phyloP scores from a whole-genome alignment of 2,329 filamentous ascomycete genomes.

The Epichloe aotearoae region DNA sequence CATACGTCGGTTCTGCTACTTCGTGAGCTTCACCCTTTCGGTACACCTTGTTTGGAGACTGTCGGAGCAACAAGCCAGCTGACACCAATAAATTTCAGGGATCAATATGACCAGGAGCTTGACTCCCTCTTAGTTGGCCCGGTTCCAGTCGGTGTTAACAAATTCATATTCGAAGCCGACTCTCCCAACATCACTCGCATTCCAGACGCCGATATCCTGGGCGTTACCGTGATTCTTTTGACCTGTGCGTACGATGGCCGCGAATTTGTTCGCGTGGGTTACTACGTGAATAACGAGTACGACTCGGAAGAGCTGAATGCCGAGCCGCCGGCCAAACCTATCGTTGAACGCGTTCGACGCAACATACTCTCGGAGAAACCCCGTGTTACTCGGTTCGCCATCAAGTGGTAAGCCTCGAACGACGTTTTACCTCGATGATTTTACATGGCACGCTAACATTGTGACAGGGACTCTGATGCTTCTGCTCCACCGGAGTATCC shows the following conservation, averaged over 20 bases:
- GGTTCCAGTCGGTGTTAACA: constrained; percentile 96
- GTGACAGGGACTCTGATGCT: constrained; percentile 81
- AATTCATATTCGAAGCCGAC: constrained; percentile 95
- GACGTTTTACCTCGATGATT: background rate
- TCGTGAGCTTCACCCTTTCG: constrained; percentile 49
- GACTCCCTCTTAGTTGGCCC: constrained; percentile 93
- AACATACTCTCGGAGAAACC: constrained; percentile 96
- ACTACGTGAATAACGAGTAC: constrained; percentile 99
- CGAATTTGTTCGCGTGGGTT: constrained; percentile 95
- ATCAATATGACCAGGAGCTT: constrained; percentile 96
- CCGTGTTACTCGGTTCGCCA: constrained; percentile 90
- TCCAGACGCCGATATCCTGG: constrained; percentile 86
- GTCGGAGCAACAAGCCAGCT: constrained; percentile 2
- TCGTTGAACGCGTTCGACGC: constrained; percentile 81
- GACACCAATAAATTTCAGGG: constrained; percentile 35
- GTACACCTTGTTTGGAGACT: constrained; percentile 7
- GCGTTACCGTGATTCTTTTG: constrained; percentile 91
- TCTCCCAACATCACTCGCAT: constrained; percentile 83
- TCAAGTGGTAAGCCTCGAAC: constrained; percentile 71
- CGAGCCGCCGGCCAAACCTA: constrained; percentile 82
- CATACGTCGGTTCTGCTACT: constrained; percentile 95
- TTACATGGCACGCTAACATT: background rate
- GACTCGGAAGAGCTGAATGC: constrained; percentile 78
- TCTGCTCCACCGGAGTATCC: constrained; percentile 92
- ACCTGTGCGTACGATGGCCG: constrained; percentile 93